Evolutionary conservation across 1,139 yeast genomes (phyloP), one percentile per base, ranked within the genome.

Genomic region (Hyphopichia wangnamkhiaoensis): DNA sequence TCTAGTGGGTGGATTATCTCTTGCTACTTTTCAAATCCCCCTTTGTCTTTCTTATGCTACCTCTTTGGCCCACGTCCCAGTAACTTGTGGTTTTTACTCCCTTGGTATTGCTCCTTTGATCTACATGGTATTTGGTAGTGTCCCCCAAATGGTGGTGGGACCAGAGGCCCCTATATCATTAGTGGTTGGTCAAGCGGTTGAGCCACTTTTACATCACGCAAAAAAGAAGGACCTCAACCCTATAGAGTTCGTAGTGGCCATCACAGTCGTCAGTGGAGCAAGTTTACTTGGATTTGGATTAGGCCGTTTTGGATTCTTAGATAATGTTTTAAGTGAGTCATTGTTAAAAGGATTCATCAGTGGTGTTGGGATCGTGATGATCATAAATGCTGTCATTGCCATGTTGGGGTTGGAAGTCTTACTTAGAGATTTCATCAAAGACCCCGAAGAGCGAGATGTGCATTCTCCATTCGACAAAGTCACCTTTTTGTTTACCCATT

Each of bases 101-200:
- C 69, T 91, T 39, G 91, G 90, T 0, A 67, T 91, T 3, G 83
- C 96, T 1, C 98, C 98, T 0, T 66, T 91, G 35, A 73, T 93
- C 3, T 93, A 93, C 57, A 74, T 88, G 38, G 49, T 91, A 1
- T 76, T 91, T 55, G 98, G 98, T 0, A 83, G 96, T 18, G 96
- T 90, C 1, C 98, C 98, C 0, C 95, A 86, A 54, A 87, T 93
- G 96, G 85, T 91, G 39, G 95, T 91, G 6, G 98, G 98, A 0
- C 98, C 98, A 0, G 98, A 93, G 56, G 94, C 93, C 7, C 96
- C 98, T 1, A 85, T 91, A 21, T 86, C 95, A 1, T 71, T 93
- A 56, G 84, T 93, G 31, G 88, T 93, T 2, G 98, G 98, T 3
- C 96, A 89, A 56, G 90, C 94, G 0, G 84, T 90, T n/a, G 89